A percentile compares a stretch with the other conserved stretches of the same genome.
phyloP scores from a whole-genome alignment of 1,284 basidiomycete species.

The Bondarzewia mesenterica region DNA sequence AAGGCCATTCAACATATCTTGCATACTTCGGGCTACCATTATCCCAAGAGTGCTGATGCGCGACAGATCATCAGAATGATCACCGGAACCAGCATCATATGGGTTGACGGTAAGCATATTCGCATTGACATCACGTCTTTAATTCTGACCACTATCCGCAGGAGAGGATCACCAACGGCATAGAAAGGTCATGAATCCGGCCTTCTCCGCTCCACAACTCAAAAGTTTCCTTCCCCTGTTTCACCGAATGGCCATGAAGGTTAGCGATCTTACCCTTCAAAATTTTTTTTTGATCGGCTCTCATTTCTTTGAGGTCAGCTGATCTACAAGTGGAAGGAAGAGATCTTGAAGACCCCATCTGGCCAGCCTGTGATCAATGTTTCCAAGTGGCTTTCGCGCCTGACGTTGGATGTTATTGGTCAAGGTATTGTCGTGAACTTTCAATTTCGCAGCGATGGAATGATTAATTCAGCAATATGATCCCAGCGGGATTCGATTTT shows the following conservation, averaged over 20 bases:
- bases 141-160: not conserved
- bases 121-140: not conserved
- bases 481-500: constrained; percentile 16
- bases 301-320: not conserved
- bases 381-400: constrained; percentile 10
- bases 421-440: constrained; percentile 5
- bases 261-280: not conserved
- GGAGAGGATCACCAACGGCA: constrained; percentile 22
- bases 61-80: constrained; percentile 5
- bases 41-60: constrained; percentile 22
- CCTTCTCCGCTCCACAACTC: constrained; percentile 14
- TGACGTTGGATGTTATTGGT: constrained; percentile 17
- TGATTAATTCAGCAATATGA: not conserved
- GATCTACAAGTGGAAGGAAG: constrained; percentile 8
- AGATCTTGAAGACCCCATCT: not conserved
- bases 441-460: not conserved
- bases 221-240: constrained; percentile 15
- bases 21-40: constrained; percentile 32
- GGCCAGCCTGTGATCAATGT: constrained; percentile 7
- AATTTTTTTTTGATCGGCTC: not conserved
- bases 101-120: not conserved
- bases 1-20: constrained; percentile 35
- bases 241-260: constrained; percentile 1
- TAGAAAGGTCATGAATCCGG: constrained; percentile 20
- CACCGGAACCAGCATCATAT: not conserved